These are phyloP conservation scores for Amaranthus cruentus DNA, from an alignment of 148 eudicot species.

Conservation along the genomic window DNA sequence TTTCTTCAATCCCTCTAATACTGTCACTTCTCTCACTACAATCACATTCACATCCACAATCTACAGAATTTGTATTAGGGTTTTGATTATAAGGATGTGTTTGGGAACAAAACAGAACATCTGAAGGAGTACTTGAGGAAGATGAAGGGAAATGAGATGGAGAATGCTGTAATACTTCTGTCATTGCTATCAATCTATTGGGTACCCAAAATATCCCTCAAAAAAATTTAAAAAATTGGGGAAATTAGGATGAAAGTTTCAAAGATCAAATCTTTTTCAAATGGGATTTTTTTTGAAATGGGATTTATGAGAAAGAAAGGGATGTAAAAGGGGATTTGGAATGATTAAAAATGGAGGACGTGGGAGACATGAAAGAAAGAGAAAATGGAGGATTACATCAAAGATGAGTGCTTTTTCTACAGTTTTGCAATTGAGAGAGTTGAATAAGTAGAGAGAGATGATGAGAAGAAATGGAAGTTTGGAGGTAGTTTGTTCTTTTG, in stretches of 20 bases:
- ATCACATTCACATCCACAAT: slow-evolving; percentile 15
- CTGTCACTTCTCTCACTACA: not conserved
- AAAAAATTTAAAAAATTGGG: not conserved
- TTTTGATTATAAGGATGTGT: slow-evolving; percentile 31
- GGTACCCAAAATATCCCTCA: not conserved
- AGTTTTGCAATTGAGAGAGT: slow-evolving; percentile 16
- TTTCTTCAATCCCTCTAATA: slow-evolving; percentile 22
- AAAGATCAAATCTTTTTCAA: slow-evolving; percentile 22
- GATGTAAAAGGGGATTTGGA: slow-evolving; percentile 19
- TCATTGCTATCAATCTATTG: slow-evolving; percentile 42
- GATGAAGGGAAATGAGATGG: slow-evolving; percentile 56
- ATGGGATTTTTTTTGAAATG: slow-evolving; percentile 7
- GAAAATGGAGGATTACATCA: not conserved
- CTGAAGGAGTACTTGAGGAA: slow-evolving; percentile 29
- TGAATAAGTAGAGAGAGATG: slow-evolving; percentile 23
- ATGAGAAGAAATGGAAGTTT: slow-evolving; percentile 2
- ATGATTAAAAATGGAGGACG: slow-evolving; percentile 41
- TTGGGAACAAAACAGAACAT: slow-evolving; percentile 36
- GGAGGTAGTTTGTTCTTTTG: not conserved
- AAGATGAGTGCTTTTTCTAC: not conserved
- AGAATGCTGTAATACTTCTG: slow-evolving; percentile 73
- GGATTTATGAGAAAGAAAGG: slow-evolving; percentile 17
- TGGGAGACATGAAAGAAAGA: slow-evolving; percentile 46
- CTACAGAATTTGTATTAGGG: slow-evolving; percentile 26
- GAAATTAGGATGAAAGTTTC: slow-evolving; percentile 12